A percentile compares a stretch with the other conserved stretches of the same genome.
Evolutionary conservation across 441 rosid genomes (phyloP).

Genomic region (Populus hybrid): DNA sequence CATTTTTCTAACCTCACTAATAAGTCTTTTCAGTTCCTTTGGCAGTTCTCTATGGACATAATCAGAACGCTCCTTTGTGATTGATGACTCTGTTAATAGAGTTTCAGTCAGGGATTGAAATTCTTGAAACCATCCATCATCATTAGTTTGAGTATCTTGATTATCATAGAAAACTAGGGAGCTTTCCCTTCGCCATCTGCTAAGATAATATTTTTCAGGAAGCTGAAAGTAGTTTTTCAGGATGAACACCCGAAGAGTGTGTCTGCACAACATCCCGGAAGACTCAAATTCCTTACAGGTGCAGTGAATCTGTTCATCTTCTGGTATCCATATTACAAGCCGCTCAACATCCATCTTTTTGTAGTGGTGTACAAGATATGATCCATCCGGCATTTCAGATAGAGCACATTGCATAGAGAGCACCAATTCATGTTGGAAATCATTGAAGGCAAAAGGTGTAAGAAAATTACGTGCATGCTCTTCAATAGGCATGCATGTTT

Average conservation of each 20-base stretch:
- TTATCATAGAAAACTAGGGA: constrained; percentile 37
- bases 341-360: constrained; percentile 81
- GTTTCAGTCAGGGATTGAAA: constrained; percentile 67
- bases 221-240: constrained; percentile 75
- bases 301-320: constrained; percentile 79
- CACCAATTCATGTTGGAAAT: constrained; percentile 70
- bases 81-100: constrained; percentile 58
- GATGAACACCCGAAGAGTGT: constrained; percentile 59
- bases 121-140: constrained; percentile 51
- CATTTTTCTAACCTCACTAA: constrained; percentile 61
- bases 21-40: constrained; percentile 27
- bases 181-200: constrained; percentile 69
- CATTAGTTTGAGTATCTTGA: constrained; percentile 39
- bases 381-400: constrained; percentile 78
- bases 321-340: constrained; percentile 66
- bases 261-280: constrained; percentile 79
- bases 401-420: constrained; percentile 70
- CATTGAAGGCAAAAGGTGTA: constrained; percentile 72
- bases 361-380: constrained; percentile 66
- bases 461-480: constrained; percentile 72
- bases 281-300: constrained; percentile 90
- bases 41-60: constrained; percentile 64
- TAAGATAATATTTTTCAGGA: constrained; percentile 68
- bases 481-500: constrained; percentile 84
- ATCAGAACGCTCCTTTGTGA: constrained; percentile 55